Conservation (phyloP, 2,329 filamentous ascomycete species). For the Thermothelomyces thermophilus region DNA sequence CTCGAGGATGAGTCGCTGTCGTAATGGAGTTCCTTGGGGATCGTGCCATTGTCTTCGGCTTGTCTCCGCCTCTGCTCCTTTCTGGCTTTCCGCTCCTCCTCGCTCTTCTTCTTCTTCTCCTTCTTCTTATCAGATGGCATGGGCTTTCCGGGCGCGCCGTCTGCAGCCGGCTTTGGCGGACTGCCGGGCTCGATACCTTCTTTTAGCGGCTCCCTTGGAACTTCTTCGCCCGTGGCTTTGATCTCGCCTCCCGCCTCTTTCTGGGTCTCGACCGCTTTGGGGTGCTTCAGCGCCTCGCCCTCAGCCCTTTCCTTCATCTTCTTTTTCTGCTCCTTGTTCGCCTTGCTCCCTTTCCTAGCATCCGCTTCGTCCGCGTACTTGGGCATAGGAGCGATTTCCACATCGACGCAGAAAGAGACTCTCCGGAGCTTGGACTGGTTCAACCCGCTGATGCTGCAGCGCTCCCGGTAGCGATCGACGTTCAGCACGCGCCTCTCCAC, state of each 20-base stretch:
- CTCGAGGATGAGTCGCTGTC: conserved; percentile 52
- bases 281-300: conserved; percentile 64
- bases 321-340: conserved; percentile 54
- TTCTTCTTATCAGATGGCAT: conserved; percentile 57
- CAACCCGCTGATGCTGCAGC: conserved; percentile 73
- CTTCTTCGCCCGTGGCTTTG: conserved; percentile 36
- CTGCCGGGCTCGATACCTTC: conserved; percentile 27
- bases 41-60: conserved; percentile 78
- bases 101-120: conserved; percentile 93
- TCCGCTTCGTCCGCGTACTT: conserved; percentile 60
- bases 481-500: conserved; percentile 81
- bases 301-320: conserved; percentile 64
- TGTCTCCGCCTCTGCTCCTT: conserved; percentile 82
- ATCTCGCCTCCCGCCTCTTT: conserved; percentile 38
- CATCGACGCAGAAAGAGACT: conserved; percentile 93
- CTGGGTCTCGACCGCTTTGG: conserved; percentile 53
- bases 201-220: conserved; percentile 37
- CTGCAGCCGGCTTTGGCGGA: not conserved
- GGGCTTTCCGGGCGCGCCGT: conserved; percentile 13
- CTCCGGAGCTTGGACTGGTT: conserved; percentile 74
- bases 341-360: conserved; percentile 34
- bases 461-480: conserved; percentile 69
- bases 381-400: conserved; percentile 88
- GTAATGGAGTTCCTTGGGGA: conserved; percentile 75
- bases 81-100: conserved; percentile 84